phyloP scores from a whole-genome alignment of 768 basidiomycete species.

The Panaeolus papilionaceus region DNA sequence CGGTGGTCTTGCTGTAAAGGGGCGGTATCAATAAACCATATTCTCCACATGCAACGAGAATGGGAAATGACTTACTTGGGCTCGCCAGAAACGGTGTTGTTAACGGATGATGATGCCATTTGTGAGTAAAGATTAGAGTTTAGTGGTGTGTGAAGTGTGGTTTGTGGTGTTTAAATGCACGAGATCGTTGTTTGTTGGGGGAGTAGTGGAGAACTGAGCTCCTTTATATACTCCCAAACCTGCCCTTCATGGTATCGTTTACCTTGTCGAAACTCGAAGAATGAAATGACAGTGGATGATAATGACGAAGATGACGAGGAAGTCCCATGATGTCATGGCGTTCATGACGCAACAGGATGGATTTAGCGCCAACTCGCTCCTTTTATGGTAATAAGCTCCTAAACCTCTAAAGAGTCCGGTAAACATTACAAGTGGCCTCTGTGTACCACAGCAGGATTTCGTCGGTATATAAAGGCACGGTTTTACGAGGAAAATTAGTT shows the following conservation, averaged over 20 bases:
- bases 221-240: background rate
- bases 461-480: background rate
- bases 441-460: background rate
- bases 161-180: too few relatives aligned
- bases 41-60: background rate
- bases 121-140: constrained; percentile 1
- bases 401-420: constrained; percentile 17
- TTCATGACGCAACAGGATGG: background rate
- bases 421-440: background rate
- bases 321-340: background rate
- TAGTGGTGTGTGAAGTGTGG: background rate
- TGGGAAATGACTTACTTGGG: constrained; percentile 33
- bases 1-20: constrained; percentile 43
- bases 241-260: background rate
- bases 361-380: background rate
- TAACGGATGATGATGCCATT: constrained; percentile 29
- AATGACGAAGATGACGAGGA: constrained; percentile 3
- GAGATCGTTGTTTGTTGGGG: background rate
- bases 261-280: background rate
- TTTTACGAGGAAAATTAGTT: background rate
- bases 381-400: background rate
- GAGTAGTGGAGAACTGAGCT: background rate
- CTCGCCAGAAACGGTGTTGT: constrained; percentile 36
- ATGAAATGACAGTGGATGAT: background rate
- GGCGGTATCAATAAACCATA: background rate